Evolutionary conservation across 805 yeast species (phyloP), one percentile per base, ranked within the genome.

Genomic region (Pichia occidentalis): DNA sequence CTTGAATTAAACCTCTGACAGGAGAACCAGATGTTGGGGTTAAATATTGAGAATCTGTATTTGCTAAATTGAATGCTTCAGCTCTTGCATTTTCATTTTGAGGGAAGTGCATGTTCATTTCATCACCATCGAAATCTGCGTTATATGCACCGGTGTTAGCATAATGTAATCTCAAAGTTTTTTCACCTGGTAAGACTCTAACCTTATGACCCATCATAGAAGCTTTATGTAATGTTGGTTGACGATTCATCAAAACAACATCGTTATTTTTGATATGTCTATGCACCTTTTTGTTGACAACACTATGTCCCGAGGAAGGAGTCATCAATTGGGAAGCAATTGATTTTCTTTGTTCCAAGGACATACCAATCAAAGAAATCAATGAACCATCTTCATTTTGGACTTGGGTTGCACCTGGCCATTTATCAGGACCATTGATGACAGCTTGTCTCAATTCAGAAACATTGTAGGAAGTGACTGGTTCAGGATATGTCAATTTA

Each of bases 181-280:
- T 92, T 59, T 92, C 98, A 43, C 95, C 95, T 4, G 97, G 98
- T 51, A 92, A 70, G 23, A 92, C 98, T 54, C 96, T 77, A 30
- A 92, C 98, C 57, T 81, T 85, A 65, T 92, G 99, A 50, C 98
- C 98, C 99, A 92, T 92, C 96, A 92, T 92, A 21, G 98, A 94
- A 32, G 98, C 98, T 67, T 92, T 92, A 68, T 92, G 99, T 60
- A 92, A 73, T 12, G 98, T 90, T 33, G 99, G 98, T 68, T 92
- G 99, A 70, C 99, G 88, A 67, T 92, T 92, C 97, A 94, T 92
- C 28, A 94, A 62, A 34, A 94, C 97, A 43, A 92, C 88, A 63
- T 94, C 99, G 48, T 86, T 81, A 65, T 94, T 90, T 46, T 82
- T 81, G 58, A 92, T 85, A 59, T 92, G 99, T 58, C 99, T 79